Evolutionary conservation across 2,329 filamentous ascomycete species (phyloP).

Genomic region (Pezicula radicicola): DNA sequence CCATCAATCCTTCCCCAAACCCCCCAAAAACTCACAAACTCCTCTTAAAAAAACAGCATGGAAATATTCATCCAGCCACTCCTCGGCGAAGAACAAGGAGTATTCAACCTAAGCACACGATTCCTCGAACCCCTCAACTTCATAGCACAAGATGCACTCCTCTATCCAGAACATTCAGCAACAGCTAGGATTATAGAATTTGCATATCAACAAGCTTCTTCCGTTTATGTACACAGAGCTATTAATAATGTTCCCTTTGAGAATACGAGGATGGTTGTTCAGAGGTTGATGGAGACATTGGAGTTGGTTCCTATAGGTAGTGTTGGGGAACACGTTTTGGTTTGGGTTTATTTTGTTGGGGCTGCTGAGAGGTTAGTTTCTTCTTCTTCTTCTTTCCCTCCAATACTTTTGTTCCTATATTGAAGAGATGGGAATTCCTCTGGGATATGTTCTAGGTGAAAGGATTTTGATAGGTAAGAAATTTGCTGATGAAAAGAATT

Average conservation of each 20-base stretch:
- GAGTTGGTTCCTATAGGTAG: background rate
- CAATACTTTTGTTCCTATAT: too few relatives aligned
- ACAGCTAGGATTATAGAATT: background rate
- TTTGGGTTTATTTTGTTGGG: conserved; percentile 2
- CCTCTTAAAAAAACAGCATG: background rate
- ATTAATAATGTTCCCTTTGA: background rate
- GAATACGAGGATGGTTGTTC: background rate
- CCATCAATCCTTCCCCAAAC: too few relatives aligned
- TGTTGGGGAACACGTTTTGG: conserved; percentile 1
- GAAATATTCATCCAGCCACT: background rate
- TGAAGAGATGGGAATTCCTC: too few relatives aligned
- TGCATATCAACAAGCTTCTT: background rate
- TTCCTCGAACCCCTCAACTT: background rate
- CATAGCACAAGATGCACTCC: background rate
- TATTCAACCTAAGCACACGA: background rate
- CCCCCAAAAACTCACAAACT: too few relatives aligned
- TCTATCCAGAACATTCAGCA: background rate
- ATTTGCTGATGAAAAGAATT: too few relatives aligned
- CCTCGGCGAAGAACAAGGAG: background rate
- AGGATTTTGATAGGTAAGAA: too few relatives aligned
- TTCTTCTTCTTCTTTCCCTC: too few relatives aligned
- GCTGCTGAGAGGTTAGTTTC: background rate
- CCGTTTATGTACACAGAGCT: background rate
- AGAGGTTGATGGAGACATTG: background rate
- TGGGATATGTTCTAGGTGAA: too few relatives aligned